phyloP scores from a whole-genome alignment of 768 basidiomycete species.

The Agrocybe praecox region DNA sequence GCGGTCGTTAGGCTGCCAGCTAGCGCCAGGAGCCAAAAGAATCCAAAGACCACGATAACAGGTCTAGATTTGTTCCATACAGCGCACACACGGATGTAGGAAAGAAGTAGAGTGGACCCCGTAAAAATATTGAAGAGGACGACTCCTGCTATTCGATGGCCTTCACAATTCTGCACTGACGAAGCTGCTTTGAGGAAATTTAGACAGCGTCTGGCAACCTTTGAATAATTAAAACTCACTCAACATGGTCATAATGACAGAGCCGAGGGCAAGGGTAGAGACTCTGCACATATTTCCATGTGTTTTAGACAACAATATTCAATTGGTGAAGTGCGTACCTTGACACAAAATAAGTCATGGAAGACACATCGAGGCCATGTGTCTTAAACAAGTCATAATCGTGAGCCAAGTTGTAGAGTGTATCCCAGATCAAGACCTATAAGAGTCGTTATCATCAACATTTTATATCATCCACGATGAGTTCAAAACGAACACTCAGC shows the following conservation, averaged over 20 bases:
- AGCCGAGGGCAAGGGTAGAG: background rate
- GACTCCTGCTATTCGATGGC: too few relatives aligned
- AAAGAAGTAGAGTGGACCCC: background rate
- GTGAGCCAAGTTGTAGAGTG: background rate
- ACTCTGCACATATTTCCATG: background rate
- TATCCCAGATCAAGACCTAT: slow-evolving; percentile 7
- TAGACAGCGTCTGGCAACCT: background rate
- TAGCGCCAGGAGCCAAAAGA: background rate
- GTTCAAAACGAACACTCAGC: background rate
- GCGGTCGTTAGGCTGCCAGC: background rate
- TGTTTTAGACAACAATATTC: background rate
- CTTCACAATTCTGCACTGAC: too few relatives aligned
- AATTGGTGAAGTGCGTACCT: background rate
- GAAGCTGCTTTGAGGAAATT: background rate
- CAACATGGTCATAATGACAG: background rate
- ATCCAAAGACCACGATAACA: background rate
- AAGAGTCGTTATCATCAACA: background rate
- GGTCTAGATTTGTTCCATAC: background rate
- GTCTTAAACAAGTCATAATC: slow-evolving; percentile 3
- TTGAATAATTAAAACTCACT: background rate
- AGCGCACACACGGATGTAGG: slow-evolving; percentile 3
- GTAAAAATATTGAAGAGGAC: too few relatives aligned
- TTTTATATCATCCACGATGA: background rate
- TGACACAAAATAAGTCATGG: background rate
- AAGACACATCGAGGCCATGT: background rate